Evolutionary conservation across 306 rosid species (phyloP).

Genomic region (Glycine soja): DNA sequence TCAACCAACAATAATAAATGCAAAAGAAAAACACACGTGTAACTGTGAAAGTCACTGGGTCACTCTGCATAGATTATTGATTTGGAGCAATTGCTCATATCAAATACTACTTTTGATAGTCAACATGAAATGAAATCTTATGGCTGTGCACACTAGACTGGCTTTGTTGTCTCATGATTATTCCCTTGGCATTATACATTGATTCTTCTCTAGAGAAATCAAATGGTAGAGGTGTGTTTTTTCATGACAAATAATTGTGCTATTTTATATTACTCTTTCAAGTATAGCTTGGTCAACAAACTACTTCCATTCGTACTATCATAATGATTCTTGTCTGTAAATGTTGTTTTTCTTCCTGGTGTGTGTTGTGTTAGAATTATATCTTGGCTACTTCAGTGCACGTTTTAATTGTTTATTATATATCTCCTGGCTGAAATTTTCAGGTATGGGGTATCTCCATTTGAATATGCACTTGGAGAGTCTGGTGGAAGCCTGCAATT

Average conservation of each 20-base stretch:
- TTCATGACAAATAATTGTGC: not conserved
- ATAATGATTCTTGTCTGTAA: slow-evolving; percentile 16
- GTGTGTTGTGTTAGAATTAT: no score
- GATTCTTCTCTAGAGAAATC: slow-evolving; percentile 28
- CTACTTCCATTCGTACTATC: slow-evolving; percentile 14
- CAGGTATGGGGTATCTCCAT: slow-evolving; percentile 97
- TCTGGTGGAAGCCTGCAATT: slow-evolving; percentile 96
- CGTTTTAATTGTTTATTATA: slow-evolving; percentile 20
- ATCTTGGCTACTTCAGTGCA: not conserved
- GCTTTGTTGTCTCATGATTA: slow-evolving; percentile 21
- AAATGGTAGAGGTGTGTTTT: slow-evolving; percentile 10
- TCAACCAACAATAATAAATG: not conserved
- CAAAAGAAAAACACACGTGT: no score
- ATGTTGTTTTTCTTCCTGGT: not conserved
- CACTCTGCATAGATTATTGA: slow-evolving; percentile 22
- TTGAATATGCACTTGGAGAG: slow-evolving; percentile 97
- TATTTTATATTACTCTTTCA: slow-evolving; percentile 17
- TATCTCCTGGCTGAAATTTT: slow-evolving; percentile 38
- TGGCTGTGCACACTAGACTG: slow-evolving; percentile 16
- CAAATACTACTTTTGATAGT: slow-evolving; percentile 9
- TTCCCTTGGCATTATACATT: slow-evolving; percentile 18
- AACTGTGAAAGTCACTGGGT: slow-evolving; percentile 16
- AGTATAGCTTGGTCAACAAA: slow-evolving; percentile 14
- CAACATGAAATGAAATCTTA: slow-evolving; percentile 12
- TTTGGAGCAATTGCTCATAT: slow-evolving; percentile 20